Conservation (phyloP, 768 basidiomycete genomes). For the Trichaptum fuscoviolaceum region DNA sequence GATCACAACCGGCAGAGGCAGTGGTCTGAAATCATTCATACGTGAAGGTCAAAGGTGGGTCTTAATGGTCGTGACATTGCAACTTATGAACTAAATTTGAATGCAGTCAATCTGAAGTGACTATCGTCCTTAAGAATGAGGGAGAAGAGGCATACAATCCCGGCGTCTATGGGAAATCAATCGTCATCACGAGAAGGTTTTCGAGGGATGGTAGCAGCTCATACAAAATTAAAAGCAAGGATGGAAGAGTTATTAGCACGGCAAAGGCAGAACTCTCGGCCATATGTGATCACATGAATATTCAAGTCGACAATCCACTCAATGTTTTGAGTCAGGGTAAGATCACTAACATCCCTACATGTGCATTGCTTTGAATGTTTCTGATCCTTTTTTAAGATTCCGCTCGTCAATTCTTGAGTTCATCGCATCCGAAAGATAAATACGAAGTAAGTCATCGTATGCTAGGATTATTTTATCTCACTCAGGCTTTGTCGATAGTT, state of each 20-base stretch:
- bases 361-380: background rate
- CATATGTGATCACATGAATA: slow-evolving; percentile 94
- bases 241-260: slow-evolving; percentile 59
- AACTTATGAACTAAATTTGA: background rate
- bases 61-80: background rate
- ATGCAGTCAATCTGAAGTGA: slow-evolving; percentile 64
- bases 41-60: slow-evolving; percentile 76
- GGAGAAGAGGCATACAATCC: slow-evolving; percentile 87
- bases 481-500: slow-evolving; percentile 49
- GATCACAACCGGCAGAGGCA: slow-evolving; percentile 83
- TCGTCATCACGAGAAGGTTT: slow-evolving; percentile 79
- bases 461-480: background rate
- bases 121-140: slow-evolving; percentile 79
- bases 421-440: slow-evolving; percentile 76
- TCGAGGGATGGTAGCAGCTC: slow-evolving; percentile 66
- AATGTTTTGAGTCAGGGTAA: slow-evolving; percentile 86
- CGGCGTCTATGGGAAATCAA: slow-evolving; percentile 80
- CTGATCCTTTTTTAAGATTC: slow-evolving; percentile 37
- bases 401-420: slow-evolving; percentile 79
- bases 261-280: slow-evolving; percentile 82
- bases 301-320: slow-evolving; percentile 95
- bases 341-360: background rate
- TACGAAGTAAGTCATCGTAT: slow-evolving; percentile 59
- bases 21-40: slow-evolving; percentile 78
- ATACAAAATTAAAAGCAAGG: slow-evolving; percentile 79